phyloP scores from a whole-genome alignment of 768 basidiomycete species.

The Cyclocybe aegerita region DNA sequence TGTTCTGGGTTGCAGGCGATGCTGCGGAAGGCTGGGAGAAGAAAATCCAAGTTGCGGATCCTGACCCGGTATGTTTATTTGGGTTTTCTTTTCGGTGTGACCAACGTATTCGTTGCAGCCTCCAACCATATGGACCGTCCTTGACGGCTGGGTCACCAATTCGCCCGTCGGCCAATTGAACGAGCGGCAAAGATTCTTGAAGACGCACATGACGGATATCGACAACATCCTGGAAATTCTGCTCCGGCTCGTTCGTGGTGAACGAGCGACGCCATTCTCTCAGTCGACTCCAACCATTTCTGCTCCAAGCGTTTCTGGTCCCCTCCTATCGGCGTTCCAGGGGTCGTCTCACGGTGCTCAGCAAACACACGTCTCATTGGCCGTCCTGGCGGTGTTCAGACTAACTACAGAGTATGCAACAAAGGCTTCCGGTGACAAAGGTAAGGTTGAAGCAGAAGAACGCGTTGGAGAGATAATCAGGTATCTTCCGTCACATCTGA shows the following conservation, averaged over 20 bases:
- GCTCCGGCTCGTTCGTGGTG: slow-evolving; percentile 87
- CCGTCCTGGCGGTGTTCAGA: slow-evolving; percentile 88
- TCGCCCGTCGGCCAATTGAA: slow-evolving; percentile 73
- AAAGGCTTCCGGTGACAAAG: slow-evolving; percentile 64
- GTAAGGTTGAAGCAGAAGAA: slow-evolving; percentile 71
- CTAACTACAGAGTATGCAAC: slow-evolving; percentile 81
- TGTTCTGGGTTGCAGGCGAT: slow-evolving; percentile 84
- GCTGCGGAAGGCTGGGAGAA: slow-evolving; percentile 92
- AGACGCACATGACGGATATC: slow-evolving; percentile 81
- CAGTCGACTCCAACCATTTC: slow-evolving; percentile 62
- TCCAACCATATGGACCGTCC: slow-evolving; percentile 86
- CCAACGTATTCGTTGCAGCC: slow-evolving; percentile 48
- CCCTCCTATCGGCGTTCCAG: slow-evolving; percentile 69
- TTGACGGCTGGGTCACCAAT: slow-evolving; percentile 88
- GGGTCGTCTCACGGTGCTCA: slow-evolving; percentile 81
- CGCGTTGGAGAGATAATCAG: slow-evolving; percentile 87
- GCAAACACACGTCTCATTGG: slow-evolving; percentile 93
- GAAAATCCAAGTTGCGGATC: slow-evolving; percentile 89
- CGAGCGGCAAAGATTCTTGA: slow-evolving; percentile 86
- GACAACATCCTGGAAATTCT: slow-evolving; percentile 94
- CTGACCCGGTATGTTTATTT: slow-evolving; percentile 77
- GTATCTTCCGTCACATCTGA: slow-evolving; percentile 80
- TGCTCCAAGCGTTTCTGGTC: slow-evolving; percentile 63
- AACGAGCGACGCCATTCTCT: slow-evolving; percentile 73
- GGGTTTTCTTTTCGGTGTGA: not conserved